A percentile compares a stretch with the other conserved stretches of the same genome.
Evolutionary conservation across 331 rosid species (phyloP).

Genomic region (Dryas integrifolia): DNA sequence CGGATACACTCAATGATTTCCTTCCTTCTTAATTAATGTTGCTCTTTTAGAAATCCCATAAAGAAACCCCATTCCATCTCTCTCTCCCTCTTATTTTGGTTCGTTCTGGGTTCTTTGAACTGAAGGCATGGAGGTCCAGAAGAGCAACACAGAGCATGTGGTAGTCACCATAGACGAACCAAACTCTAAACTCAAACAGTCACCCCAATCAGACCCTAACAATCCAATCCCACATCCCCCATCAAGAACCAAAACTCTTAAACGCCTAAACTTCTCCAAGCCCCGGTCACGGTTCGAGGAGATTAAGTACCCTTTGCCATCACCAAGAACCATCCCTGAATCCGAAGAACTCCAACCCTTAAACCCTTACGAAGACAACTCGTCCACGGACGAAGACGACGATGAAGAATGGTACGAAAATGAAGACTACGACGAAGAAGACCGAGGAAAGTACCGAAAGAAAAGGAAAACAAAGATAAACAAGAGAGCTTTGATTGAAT

Average conservation of each 20-base stretch:
- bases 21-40: background rate
- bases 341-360: slow-evolving; percentile 26
- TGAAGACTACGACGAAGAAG: slow-evolving; percentile 19
- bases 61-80: too few relatives aligned
- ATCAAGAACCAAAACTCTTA: slow-evolving; percentile 30
- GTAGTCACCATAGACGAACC: slow-evolving; percentile 37
- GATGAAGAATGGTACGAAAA: slow-evolving; percentile 29
- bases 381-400: slow-evolving; percentile 20
- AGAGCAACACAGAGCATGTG: slow-evolving; percentile 30
- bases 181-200: slow-evolving; percentile 13
- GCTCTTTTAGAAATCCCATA: background rate
- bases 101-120: too few relatives aligned
- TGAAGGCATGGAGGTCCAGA: slow-evolving; percentile 25
- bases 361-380: background rate
- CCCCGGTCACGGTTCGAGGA: slow-evolving; percentile 52
- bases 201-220: slow-evolving; percentile 3
- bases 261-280: slow-evolving; percentile 42
- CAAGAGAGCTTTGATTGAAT: slow-evolving; percentile 37
- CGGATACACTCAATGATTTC: background rate
- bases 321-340: slow-evolving; percentile 30
- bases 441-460: slow-evolving; percentile 9
- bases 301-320: slow-evolving; percentile 17
- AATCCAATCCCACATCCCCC: slow-evolving; percentile 3
- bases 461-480: slow-evolving; percentile 33
- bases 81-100: too few relatives aligned